Percentiles rank a stretch among this genome's conserved stretches.
Conservation (phyloP, 805 yeast species). For the Schwanniomyces occidentalis region DNA sequence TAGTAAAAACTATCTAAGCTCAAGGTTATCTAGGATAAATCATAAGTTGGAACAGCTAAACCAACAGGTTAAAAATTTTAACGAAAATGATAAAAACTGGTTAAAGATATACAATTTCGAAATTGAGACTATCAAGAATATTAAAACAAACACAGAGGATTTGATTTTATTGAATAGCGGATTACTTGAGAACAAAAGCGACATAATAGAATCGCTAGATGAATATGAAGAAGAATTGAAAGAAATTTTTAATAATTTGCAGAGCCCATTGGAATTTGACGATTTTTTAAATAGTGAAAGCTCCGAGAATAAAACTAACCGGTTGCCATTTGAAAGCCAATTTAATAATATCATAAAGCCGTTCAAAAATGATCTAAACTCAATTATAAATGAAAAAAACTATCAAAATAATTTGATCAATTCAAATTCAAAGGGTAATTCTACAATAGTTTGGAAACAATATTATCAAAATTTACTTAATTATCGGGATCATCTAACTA, state of each 20-base stretch:
- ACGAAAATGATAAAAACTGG: constrained; percentile 35
- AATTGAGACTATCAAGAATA: constrained; percentile 31
- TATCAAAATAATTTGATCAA: constrained; percentile 29
- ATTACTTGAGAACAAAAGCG: constrained; percentile 12
- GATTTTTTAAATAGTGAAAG: constrained; percentile 17
- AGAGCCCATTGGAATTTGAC: constrained; percentile 37
- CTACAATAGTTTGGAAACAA: constrained; percentile 35
- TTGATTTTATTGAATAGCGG: constrained; percentile 16
- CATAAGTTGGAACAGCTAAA: constrained; percentile 24
- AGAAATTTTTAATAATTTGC: constrained; percentile 28
- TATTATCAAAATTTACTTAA: constrained; percentile 25
- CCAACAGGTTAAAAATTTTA: constrained; percentile 23
- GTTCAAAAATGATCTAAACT: constrained; percentile 21
- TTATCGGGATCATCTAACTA: constrained; percentile 24
- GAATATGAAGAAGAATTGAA: constrained; percentile 34
- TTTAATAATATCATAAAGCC: constrained; percentile 23
- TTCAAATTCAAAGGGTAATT: constrained; percentile 20
- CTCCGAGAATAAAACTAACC: constrained; percentile 3
- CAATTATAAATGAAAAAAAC: constrained; percentile 26
- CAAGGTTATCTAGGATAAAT: constrained; percentile 30
- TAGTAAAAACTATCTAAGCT: constrained; percentile 23
- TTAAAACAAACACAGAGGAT: constrained; percentile 34
- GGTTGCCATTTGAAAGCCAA: constrained; percentile 11
- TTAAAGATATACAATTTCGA: constrained; percentile 31
- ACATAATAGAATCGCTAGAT: constrained; percentile 16